phyloP scores from a whole-genome alignment of 1,284 basidiomycete species.

The Cerioporus squamosus region DNA sequence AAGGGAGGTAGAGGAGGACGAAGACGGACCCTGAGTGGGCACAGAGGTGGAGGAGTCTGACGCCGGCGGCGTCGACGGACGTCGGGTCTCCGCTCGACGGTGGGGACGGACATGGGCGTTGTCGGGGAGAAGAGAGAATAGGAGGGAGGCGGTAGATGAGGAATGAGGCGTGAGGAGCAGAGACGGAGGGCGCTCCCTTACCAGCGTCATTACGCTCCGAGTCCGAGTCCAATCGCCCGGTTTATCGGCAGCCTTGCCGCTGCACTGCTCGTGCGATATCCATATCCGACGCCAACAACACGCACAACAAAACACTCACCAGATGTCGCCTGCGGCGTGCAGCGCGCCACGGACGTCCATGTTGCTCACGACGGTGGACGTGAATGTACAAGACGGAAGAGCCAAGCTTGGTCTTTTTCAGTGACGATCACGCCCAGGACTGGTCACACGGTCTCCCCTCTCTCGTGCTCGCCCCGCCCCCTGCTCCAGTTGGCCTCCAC shows the following conservation, averaged over 20 bases:
- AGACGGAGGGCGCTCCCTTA: background rate
- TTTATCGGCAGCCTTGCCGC: background rate
- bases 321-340: no score
- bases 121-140: background rate
- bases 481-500: no score
- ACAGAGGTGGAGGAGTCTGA: conserved; percentile 1
- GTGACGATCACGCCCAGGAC: no score
- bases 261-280: no score
- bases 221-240: conserved; percentile 1
- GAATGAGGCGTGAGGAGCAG: background rate
- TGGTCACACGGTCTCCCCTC: no score
- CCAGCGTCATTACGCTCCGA: conserved; percentile 1
- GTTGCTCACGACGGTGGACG: no score
- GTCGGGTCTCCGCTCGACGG: conserved; percentile 1
- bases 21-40: conserved; percentile 18
- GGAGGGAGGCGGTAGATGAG: background rate
- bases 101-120: conserved; percentile 17
- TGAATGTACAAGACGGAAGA: no score
- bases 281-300: no score
- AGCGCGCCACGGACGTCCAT: no score
- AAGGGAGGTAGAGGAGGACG: conserved; percentile 9
- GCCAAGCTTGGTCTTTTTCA: no score
- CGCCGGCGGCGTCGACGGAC: conserved; percentile 7
- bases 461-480: no score
- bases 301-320: no score